Base-by-base conservation (phyloP, 352 stramenopile species). In the Lagenidium sp. region DNA sequence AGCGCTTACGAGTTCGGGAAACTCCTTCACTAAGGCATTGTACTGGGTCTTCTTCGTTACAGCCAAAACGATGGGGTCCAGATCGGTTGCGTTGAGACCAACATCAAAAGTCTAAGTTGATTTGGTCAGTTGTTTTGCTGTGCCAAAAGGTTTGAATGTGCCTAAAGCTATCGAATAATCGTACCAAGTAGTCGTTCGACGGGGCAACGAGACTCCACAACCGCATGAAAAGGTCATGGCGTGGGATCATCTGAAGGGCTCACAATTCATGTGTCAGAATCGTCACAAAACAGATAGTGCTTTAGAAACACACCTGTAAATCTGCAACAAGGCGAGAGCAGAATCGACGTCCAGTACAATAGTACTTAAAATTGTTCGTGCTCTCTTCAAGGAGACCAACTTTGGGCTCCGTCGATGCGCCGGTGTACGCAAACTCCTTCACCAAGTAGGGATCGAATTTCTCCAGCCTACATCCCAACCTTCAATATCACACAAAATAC, bases 321-420 rank as follows among this genome's bases (percentile, higher is more conserved):
- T 85, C 69, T 1, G 49, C 69, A 19, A 85, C 57, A 25, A 90
- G 77, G 26, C 74, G 74, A 36, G 71, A 80, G 55, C 79, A 82
- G 47, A 85, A 90, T 20, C 77, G 74, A 29, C 77, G 71, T 15
- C 77, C 77, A 1, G 77, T 87, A 65, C 77, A 90, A 40, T 85
- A 90, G 58, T 90, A 90, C 63, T 85, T 90, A 60, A 71, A 90
- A 56, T 85, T 87, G 60, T 55, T 76, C 48, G 64, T 68, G 47
- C 65, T 80, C 45, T 90, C 77, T 29, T 85, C 74, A 8, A 87
- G 60, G 13, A 90, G 49, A 10, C 74, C 77, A 7, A 86, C 63
- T 1, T 57, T 56, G 12, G 80, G 69, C 30, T 80, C 53, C 10
- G 68, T 65, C 4, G 74, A 83, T 10, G 63, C 62, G 12, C 71